A percentile compares a stretch with the other conserved stretches of the same genome.
Evolutionary conservation across 441 rosid species (phyloP).

Genomic region (Melastoma candidum): DNA sequence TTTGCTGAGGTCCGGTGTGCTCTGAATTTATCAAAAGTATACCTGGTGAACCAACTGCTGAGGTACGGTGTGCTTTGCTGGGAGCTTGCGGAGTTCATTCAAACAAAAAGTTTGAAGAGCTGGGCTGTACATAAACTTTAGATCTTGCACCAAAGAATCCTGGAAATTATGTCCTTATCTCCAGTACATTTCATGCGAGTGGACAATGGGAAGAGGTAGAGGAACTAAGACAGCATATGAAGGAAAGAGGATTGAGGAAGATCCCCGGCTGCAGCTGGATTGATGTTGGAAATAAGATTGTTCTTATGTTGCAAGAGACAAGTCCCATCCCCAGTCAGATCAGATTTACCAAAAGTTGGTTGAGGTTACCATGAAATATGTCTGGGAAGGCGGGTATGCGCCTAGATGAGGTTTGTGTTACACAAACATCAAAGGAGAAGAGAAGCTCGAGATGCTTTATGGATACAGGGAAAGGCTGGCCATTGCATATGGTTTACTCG

Average conservation of each 20-base stretch:
- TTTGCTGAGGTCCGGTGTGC: too few species aligned
- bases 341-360: constrained; percentile 42
- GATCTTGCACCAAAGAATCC: constrained; percentile 49
- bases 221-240: constrained; percentile 58
- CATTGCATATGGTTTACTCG: constrained; percentile 55
- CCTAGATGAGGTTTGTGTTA: constrained; percentile 58
- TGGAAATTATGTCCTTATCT: constrained; percentile 74
- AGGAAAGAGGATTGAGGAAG: constrained; percentile 61
- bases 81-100: constrained; percentile 73
- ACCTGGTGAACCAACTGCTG: constrained; percentile 54
- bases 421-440: constrained; percentile 49
- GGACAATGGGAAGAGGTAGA: constrained; percentile 67
- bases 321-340: constrained; percentile 45
- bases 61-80: constrained; percentile 86
- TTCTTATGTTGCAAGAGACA: constrained; percentile 54
- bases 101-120: constrained; percentile 59
- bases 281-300: constrained; percentile 47
- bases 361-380: constrained; percentile 41
- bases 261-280: constrained; percentile 89
- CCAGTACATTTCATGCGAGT: constrained; percentile 65
- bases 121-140: constrained; percentile 53
- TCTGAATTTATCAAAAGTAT: constrained; percentile 53
- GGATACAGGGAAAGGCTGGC: constrained; percentile 89
- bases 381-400: constrained; percentile 53
- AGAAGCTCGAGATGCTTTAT: constrained; percentile 57